A percentile compares a stretch with the other conserved stretches of the same genome.
phyloP scores from a whole-genome alignment of 2,329 filamentous ascomycete genomes.

The Pochonia chlamydosporia region DNA sequence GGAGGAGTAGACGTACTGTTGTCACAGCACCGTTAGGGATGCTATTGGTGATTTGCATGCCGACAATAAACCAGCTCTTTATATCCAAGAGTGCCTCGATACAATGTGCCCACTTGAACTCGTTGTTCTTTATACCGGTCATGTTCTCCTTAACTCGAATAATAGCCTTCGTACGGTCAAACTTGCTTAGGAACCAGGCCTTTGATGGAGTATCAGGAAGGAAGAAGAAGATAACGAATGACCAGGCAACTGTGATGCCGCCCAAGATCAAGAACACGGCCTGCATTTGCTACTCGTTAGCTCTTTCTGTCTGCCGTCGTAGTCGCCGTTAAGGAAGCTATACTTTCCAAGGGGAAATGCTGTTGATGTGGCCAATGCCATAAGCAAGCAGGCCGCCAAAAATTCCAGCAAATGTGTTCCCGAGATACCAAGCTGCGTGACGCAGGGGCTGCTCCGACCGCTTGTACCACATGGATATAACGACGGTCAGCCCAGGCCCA shows the following conservation, averaged over 20 bases:
- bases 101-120: constrained; percentile 16
- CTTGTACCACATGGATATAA: constrained; percentile 27
- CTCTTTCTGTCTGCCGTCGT: too few relatives aligned
- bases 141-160: constrained; percentile 23
- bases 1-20: constrained; percentile 11
- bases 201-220: constrained; percentile 16
- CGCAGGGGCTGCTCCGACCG: constrained; percentile 19
- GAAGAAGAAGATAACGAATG: constrained; percentile 10
- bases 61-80: constrained; percentile 19
- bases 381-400: constrained; percentile 21
- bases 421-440: constrained; percentile 25
- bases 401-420: constrained; percentile 21
- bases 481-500: constrained; percentile 20
- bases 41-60: constrained; percentile 18
- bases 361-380: constrained; percentile 21
- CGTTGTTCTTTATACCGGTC: constrained; percentile 24
- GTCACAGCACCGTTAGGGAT: constrained; percentile 23
- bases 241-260: constrained; percentile 14
- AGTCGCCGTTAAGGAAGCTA: too few relatives aligned
- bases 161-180: constrained; percentile 21
- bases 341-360: constrained; percentile 19
- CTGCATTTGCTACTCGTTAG: neutral
- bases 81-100: constrained; percentile 16
- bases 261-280: constrained; percentile 17
- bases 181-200: constrained; percentile 19